Conservation (phyloP, 2,329 filamentous ascomycete genomes). For the Lithohypha guttulata region DNA sequence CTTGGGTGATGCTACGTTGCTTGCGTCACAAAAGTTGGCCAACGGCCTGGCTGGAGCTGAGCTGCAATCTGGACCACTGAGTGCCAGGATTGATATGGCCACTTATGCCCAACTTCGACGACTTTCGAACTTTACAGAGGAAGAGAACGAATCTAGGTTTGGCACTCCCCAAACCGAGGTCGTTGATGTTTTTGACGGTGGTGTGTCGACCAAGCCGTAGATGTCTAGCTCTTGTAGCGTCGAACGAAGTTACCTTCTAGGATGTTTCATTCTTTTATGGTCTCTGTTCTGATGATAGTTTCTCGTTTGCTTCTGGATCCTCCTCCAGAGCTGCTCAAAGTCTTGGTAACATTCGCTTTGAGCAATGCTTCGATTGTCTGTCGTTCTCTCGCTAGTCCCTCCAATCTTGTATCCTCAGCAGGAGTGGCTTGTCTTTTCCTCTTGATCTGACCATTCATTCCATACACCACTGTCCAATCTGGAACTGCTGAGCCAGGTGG, state of each 20-base stretch:
- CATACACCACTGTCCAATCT: constrained; percentile 61
- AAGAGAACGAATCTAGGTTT: too few relatives aligned
- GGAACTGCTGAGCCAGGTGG: constrained; percentile 39
- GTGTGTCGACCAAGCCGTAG: neutral
- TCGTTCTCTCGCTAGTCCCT: constrained; percentile 4
- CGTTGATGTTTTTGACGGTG: neutral
- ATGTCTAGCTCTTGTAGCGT: neutral
- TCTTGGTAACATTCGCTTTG: constrained; percentile 1
- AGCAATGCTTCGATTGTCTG: neutral
- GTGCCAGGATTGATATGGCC: too few relatives aligned
- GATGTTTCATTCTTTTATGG: constrained; percentile 1
- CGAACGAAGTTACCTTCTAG: neutral
- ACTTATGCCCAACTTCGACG: too few relatives aligned
- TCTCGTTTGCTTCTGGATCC: constrained; percentile 2
- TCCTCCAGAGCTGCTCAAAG: neutral
- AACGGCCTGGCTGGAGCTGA: too few relatives aligned
- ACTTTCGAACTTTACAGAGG: too few relatives aligned
- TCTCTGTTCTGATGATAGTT: constrained; percentile 1
- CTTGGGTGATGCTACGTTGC: neutral
- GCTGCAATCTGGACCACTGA: too few relatives aligned
- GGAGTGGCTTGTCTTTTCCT: constrained; percentile 19
- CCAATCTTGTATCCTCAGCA: constrained; percentile 7
- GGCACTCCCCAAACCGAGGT: neutral
- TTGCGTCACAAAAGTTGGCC: too few relatives aligned
- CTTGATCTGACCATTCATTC: constrained; percentile 40